Percentiles rank a stretch among this genome's conserved stretches.
Conservation (phyloP, 108 stramenopile species). For the Pseudonitzschia pungens region DNA sequence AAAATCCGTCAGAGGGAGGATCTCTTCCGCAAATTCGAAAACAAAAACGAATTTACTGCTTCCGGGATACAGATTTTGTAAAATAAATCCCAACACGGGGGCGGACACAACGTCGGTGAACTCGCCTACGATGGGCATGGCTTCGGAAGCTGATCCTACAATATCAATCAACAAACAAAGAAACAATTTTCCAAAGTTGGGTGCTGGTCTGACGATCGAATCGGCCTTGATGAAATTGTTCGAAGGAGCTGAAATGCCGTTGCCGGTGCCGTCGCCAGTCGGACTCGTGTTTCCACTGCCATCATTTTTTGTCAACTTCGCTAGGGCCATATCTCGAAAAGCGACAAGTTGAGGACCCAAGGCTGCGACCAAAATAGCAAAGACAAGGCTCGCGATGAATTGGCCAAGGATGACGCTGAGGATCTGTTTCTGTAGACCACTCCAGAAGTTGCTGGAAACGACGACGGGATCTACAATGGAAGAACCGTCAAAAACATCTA, state of each 20-base stretch:
- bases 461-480: constrained; percentile 60
- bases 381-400: constrained; percentile 48
- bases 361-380: constrained; percentile 44
- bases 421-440: constrained; percentile 36
- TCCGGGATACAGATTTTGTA: constrained; percentile 53
- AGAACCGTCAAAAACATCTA: constrained; percentile 60
- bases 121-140: constrained; percentile 67
- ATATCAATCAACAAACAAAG: constrained; percentile 66
- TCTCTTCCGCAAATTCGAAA: constrained; percentile 75
- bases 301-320: constrained; percentile 16
- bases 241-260: neutral
- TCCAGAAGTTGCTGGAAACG: constrained; percentile 64
- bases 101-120: constrained; percentile 61
- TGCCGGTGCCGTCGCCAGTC: neutral
- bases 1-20: constrained; percentile 81
- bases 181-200: constrained; percentile 63
- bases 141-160: constrained; percentile 59
- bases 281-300: neutral
- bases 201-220: constrained; percentile 15
- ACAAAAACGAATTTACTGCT: constrained; percentile 61
- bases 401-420: constrained; percentile 53
- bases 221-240: constrained; percentile 22
- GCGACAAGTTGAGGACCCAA: constrained; percentile 35
- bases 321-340: constrained; percentile 25
- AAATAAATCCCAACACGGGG: constrained; percentile 53